Evolutionary conservation across 306 rosid genomes (phyloP).

Genomic region (Prosopis cineraria): DNA sequence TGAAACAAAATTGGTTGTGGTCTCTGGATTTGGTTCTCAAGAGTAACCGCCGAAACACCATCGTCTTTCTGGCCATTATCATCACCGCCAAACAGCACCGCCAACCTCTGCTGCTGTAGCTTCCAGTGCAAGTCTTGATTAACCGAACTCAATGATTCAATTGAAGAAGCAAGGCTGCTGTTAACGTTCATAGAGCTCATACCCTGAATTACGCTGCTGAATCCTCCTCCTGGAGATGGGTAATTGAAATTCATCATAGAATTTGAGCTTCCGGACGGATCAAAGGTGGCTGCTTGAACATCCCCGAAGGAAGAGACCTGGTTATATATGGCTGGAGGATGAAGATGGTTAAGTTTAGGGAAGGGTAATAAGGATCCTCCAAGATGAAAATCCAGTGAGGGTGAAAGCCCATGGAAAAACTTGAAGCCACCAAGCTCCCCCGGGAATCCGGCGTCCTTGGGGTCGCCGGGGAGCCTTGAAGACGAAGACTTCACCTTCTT

Average conservation of each 20-base stretch:
- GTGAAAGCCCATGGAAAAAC: constrained; percentile 62
- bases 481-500: constrained; percentile 59
- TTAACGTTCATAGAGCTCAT: constrained; percentile 46
- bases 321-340: constrained; percentile 35
- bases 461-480: constrained; percentile 48
- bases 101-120: constrained; percentile 70
- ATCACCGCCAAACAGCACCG: constrained; percentile 51
- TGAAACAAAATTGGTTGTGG: constrained; percentile 65
- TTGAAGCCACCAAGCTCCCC: constrained; percentile 63
- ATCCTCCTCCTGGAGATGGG: constrained; percentile 28
- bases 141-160: constrained; percentile 70
- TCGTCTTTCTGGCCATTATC: constrained; percentile 15
- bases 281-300: constrained; percentile 37
- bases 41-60: constrained; percentile 23
- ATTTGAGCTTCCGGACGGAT: constrained; percentile 42
- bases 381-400: constrained; percentile 61
- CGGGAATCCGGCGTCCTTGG: constrained; percentile 52
- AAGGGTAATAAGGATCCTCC: constrained; percentile 39
- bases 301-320: constrained; percentile 55
- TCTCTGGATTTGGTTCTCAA: constrained; percentile 31
- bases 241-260: constrained; percentile 42
- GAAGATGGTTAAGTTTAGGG: constrained; percentile 40
- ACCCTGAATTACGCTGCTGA: constrained; percentile 41
- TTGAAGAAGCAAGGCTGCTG: constrained; percentile 60
- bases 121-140: constrained; percentile 88